These are phyloP conservation scores for Davidsoniella eucalypti DNA, from an alignment of 2,329 filamentous ascomycete species.

Conservation along the genomic window DNA sequence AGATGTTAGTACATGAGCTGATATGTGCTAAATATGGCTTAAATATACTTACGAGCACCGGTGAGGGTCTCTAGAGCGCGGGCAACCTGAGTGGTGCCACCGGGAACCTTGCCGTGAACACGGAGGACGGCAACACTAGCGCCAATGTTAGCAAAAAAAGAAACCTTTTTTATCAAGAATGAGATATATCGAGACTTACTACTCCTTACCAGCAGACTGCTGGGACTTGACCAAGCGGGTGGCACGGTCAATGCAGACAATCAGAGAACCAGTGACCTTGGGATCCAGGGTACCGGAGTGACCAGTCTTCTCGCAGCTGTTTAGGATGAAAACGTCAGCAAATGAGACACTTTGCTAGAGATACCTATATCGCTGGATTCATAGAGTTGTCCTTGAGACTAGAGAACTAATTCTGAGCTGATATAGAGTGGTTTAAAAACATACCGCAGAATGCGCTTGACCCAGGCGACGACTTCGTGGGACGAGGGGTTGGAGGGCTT, in stretches of 20 bases:
- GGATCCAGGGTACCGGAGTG: conserved; percentile 97
- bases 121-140: conserved; percentile 66
- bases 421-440: conserved; percentile 15
- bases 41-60: conserved; percentile 42
- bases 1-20: neutral
- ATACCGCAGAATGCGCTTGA: conserved; percentile 90
- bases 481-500: conserved; percentile 87
- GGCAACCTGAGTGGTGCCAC: conserved; percentile 82
- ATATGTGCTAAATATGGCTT: neutral
- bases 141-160: neutral
- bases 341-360: neutral
- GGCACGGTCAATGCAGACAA: conserved; percentile 89
- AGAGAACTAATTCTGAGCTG: neutral
- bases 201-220: conserved; percentile 98
- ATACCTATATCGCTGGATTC: neutral
- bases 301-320: conserved; percentile 67
- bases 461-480: conserved; percentile 98
- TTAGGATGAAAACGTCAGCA: conserved; percentile 3
- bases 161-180: neutral
- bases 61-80: conserved; percentile 91
- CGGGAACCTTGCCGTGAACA: conserved; percentile 87
- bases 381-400: neutral
- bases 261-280: conserved; percentile 91
- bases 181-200: conserved; percentile 22
- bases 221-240: conserved; percentile 97